phyloP scores from a whole-genome alignment of 176 grass and related monocot species.

The Oryza glaberrima region DNA sequence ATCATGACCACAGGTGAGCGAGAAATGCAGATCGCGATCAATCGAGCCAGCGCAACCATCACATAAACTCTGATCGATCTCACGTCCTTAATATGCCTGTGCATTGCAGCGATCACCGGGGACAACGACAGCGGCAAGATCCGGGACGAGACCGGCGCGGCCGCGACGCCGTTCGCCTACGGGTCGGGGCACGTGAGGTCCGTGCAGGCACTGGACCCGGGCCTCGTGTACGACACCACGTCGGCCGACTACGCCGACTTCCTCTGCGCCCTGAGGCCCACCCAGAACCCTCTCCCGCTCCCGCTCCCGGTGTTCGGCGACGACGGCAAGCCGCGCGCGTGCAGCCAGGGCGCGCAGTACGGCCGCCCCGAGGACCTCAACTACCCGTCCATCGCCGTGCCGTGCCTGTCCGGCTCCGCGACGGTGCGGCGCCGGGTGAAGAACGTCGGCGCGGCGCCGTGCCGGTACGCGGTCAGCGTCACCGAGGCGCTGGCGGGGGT shows the following conservation, averaged over 20 bases:
- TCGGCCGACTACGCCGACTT: conserved; percentile 63
- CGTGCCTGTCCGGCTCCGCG: conserved; percentile 35
- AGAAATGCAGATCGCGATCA: not conserved
- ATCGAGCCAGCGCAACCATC: not conserved
- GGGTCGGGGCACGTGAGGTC: conserved; percentile 62
- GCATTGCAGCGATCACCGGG: conserved; percentile 43
- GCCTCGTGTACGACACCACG: conserved; percentile 73
- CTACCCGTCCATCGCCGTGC: conserved; percentile 70
- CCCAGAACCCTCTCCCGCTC: not conserved
- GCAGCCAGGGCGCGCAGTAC: conserved; percentile 18
- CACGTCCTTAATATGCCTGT: not conserved
- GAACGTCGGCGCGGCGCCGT: conserved; percentile 50
- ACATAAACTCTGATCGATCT: not conserved
- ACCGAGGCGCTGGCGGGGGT: conserved; percentile 35
- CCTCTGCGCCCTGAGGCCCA: conserved; percentile 54
- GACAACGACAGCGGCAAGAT: conserved; percentile 43
- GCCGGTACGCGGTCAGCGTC: conserved; percentile 45
- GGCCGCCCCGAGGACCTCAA: conserved; percentile 59
- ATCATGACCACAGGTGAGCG: conserved; percentile 82
- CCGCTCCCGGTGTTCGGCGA: conserved; percentile 26
- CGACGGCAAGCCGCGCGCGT: conserved; percentile 23
- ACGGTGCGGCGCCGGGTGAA: conserved; percentile 54
- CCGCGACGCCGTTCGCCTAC: conserved; percentile 63
- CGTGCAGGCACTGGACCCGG: conserved; percentile 56
- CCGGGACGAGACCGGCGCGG: conserved; percentile 30